Evolutionary conservation across 1,139 yeast species (phyloP).

Genomic region (Magnusiomyces starmeri): DNA sequence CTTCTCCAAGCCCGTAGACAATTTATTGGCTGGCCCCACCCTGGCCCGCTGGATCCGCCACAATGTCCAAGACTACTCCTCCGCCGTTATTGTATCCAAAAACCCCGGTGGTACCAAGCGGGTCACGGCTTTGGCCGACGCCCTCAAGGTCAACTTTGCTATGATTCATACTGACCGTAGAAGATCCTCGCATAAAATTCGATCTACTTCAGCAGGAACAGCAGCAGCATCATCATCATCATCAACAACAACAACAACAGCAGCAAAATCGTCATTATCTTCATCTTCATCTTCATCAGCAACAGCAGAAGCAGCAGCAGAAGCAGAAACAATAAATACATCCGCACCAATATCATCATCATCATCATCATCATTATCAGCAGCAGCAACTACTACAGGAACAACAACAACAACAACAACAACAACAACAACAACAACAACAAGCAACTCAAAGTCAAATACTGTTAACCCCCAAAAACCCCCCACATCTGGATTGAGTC

Average conservation of each 20-base stretch:
- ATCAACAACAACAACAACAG: neutral
- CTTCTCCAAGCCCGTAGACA: slow-evolving; percentile 94
- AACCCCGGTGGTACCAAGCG: slow-evolving; percentile 99
- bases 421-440: no score
- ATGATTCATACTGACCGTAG: slow-evolving; percentile 98
- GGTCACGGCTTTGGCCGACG: slow-evolving; percentile 94
- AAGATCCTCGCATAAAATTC: slow-evolving; percentile 58
- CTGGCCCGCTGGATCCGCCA: slow-evolving; percentile 94
- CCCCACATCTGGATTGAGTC: slow-evolving; percentile 11
- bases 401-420: no score
- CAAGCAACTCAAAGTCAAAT: slow-evolving; percentile 5
- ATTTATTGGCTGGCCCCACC: slow-evolving; percentile 92
- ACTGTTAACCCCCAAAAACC: neutral
- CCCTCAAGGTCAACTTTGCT: slow-evolving; percentile 90
- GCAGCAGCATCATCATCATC: neutral
- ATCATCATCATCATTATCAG: neutral
- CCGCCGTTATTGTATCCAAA: slow-evolving; percentile 87
- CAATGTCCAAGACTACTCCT: slow-evolving; percentile 76
- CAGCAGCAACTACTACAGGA: no score
- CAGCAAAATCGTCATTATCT: neutral
- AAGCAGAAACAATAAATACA: neutral
- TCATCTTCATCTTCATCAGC: neutral
- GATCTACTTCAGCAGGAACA: neutral
- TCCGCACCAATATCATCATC: neutral
- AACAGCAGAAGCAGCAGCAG: neutral